A percentile compares a stretch with the other conserved stretches of the same genome.
Evolutionary conservation across 1,284 basidiomycete species (phyloP).

Genomic region (Heterobasidion parviporum): DNA sequence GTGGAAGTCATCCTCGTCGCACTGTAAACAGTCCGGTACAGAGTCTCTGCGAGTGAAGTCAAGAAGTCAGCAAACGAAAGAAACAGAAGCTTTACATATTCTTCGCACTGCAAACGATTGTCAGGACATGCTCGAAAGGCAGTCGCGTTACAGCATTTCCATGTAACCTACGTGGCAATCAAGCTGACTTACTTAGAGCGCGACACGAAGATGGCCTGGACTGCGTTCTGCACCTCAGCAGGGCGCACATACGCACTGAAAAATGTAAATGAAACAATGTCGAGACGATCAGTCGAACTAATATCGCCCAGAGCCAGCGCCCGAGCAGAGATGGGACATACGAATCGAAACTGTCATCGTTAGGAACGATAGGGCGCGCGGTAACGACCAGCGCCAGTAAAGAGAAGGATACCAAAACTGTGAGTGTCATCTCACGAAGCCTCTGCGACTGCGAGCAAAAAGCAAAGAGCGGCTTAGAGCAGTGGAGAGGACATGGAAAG

Average conservation of each 20-base stretch:
- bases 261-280: neutral
- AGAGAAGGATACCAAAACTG: conserved; percentile 31
- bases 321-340: neutral
- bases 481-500: neutral
- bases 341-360: neutral
- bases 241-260: conserved; percentile 11
- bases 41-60: neutral
- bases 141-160: neutral
- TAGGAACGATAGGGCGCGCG: conserved; percentile 28
- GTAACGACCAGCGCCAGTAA: conserved; percentile 38
- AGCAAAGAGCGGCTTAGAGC: neutral
- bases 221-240: conserved; percentile 22
- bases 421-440: conserved; percentile 26
- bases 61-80: neutral
- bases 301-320: neutral
- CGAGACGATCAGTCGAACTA: neutral
- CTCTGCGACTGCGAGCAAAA: neutral
- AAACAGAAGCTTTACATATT: neutral
- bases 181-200: conserved; percentile 27
- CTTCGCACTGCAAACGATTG: neutral
- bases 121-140: neutral
- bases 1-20: conserved; percentile 14
- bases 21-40: conserved; percentile 8
- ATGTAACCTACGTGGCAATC: neutral
- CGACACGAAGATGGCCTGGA: conserved; percentile 30